A percentile compares a stretch with the other conserved stretches of the same genome.
These are phyloP conservation scores for Laburnicola sp. DNA, from an alignment of 2,329 filamentous ascomycete genomes.

Conservation along the genomic window DNA sequence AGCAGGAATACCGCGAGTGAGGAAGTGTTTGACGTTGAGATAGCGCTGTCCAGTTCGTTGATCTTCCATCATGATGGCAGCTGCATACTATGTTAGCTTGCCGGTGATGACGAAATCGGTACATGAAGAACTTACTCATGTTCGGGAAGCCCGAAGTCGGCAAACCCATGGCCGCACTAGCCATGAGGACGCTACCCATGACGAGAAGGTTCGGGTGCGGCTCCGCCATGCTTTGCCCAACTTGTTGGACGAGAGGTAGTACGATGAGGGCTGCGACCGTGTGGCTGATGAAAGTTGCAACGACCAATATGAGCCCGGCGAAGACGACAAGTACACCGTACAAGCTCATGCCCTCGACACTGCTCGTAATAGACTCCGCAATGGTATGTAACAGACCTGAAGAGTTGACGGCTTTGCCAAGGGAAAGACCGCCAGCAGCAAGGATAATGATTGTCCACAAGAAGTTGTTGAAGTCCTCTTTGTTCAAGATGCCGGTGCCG, in stretches of 20 bases:
- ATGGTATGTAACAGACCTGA: slow-evolving; percentile 91
- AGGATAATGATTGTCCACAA: slow-evolving; percentile 99
- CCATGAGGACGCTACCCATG: slow-evolving; percentile 95
- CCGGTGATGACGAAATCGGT: background rate
- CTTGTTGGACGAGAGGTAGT: slow-evolving; percentile 82
- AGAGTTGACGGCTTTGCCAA: slow-evolving; percentile 92
- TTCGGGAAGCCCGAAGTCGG: slow-evolving; percentile 97
- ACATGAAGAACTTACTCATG: slow-evolving; percentile 85
- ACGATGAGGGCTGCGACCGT: slow-evolving; percentile 96
- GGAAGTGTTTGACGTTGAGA: slow-evolving; percentile 88
- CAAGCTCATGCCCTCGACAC: slow-evolving; percentile 76
- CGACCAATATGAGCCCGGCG: slow-evolving; percentile 78
- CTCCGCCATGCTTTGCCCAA: slow-evolving; percentile 80
- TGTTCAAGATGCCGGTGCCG: slow-evolving; percentile 91
- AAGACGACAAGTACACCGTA: slow-evolving; percentile 90
- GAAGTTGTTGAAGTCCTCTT: slow-evolving; percentile 99
- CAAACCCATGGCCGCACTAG: slow-evolving; percentile 94
- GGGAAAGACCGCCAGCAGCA: slow-evolving; percentile 85
- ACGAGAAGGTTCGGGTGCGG: slow-evolving; percentile 93
- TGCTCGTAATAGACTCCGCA: slow-evolving; percentile 71
- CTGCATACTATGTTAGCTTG: slow-evolving; percentile 51
- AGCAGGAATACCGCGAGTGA: slow-evolving; percentile 87
- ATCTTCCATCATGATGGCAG: slow-evolving; percentile 99
- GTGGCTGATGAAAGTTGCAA: slow-evolving; percentile 97
- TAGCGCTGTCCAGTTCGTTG: slow-evolving; percentile 87